Evolutionary conservation across 208 protist species (phyloP), one percentile per base, ranked within the genome.

Genomic region (Borovskyia barvae): DNA sequence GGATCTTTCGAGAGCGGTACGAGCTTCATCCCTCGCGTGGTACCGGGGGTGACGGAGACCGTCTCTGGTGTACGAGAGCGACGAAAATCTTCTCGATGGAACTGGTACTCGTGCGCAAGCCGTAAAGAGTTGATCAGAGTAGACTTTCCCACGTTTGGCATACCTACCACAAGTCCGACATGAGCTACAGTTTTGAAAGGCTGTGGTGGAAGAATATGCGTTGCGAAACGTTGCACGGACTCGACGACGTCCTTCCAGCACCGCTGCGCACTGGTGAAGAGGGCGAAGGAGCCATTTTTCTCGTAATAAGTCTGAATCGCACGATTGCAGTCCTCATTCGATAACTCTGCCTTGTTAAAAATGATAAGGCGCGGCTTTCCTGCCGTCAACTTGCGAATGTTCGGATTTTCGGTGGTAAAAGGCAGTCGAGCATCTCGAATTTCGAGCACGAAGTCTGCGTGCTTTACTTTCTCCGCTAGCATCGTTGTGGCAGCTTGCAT

Each of bases 81-180:
- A 19, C 80, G 67, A 52, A 87, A 92, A 61, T 93, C 90, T 25
- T 93, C 85, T 36, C 81, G 78, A 70, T 92, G 87, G 51, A 96
- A 96, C 52, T 96, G 85, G 66, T 92, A 85, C 67, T 96, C 90
- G 54, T 96, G 90, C 20, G 90, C 86, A 28, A 96, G 53, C 20
- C 94, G 83, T 15, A 97, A 77, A 14, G 89, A 76, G 74, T 97
- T 97, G 63, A 98, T 97, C 24, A 97, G 77, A 2, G 94, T 97
- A 0, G 93, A 97, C 64, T 98, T 98, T 40, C 95, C 95, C 26
- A 97, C 92, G 65, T 98, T 98, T 0, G 95, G 95, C 87, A 97
- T 94, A 11, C 95, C 95, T 12, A 97, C 90, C 0, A 97, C 89
- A 25, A 97, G 77, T 3, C 91, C 84, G 24, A 95, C 55, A 47